Percentiles rank a stretch among this genome's conserved stretches.
phyloP scores from a whole-genome alignment of 306 rosid genomes.

The Senna tora region DNA sequence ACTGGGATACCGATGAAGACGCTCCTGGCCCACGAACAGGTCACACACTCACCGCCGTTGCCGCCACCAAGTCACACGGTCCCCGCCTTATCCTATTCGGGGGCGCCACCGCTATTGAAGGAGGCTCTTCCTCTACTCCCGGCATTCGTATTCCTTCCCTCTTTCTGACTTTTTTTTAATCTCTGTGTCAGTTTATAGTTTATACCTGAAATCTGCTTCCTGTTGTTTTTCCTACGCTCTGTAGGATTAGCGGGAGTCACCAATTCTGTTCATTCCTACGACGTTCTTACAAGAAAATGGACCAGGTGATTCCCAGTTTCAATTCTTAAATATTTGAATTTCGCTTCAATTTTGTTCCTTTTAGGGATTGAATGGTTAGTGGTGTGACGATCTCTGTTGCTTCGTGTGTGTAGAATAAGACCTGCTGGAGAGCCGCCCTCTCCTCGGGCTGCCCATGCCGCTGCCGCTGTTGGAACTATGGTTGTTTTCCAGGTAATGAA shows the following conservation, averaged over 20 bases:
- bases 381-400: slow-evolving; percentile 37
- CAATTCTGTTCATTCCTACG: slow-evolving; percentile 89
- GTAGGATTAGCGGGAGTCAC: slow-evolving; percentile 95
- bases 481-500: slow-evolving; percentile 93
- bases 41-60: slow-evolving; percentile 92
- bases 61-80: slow-evolving; percentile 82
- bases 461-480: slow-evolving; percentile 96
- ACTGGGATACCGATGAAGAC: slow-evolving; percentile 92
- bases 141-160: slow-evolving; percentile 68
- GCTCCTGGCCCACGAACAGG: slow-evolving; percentile 93
- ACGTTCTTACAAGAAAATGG: slow-evolving; percentile 86
- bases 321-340: slow-evolving; percentile 6
- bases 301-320: slow-evolving; percentile 55
- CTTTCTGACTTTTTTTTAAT: neutral
- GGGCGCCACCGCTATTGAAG: slow-evolving; percentile 98
- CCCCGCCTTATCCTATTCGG: slow-evolving; percentile 92
- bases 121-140: slow-evolving; percentile 85
- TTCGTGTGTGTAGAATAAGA: slow-evolving; percentile 61
- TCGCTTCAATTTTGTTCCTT: neutral
- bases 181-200: neutral
- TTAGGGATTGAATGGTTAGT: slow-evolving; percentile 37
- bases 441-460: slow-evolving; percentile 97
- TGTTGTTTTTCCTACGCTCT: neutral
- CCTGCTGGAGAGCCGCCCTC: slow-evolving; percentile 99
- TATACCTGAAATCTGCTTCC: slow-evolving; percentile 14